Base-by-base conservation (phyloP, 2,329 filamentous ascomycete genomes). In the Tolypocladium tundrense region DNA sequence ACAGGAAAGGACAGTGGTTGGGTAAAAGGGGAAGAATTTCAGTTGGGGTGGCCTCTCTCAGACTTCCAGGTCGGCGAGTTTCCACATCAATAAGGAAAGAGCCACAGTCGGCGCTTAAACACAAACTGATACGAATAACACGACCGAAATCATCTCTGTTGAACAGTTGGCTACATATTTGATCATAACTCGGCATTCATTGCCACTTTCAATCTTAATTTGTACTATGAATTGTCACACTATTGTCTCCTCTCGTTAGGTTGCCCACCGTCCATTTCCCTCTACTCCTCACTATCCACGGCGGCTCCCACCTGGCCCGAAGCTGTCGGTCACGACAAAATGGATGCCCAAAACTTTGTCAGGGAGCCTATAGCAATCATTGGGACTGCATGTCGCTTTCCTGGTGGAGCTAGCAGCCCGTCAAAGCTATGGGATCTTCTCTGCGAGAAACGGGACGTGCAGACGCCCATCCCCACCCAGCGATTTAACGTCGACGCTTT, bases 301-400 rank as follows among this genome's bases (percentile, higher is more conserved):
- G 31, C 31, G 31, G 31, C 7, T 33, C 31, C 8, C 31, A 21
- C 9, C 41, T 21, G n/a, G 3, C n/a, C n/a, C 9, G 10, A 21
- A 19, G 2, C 9, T 21, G 10, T 21, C 11, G 3, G 5, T 8
- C 19, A 42, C 19, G 19, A 9, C 19, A 41, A 42, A 42, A 42
- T 42, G 41, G 41, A 42, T 42, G 7, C 41, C 19, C 41, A 42
- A 42, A 9, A 19, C 19, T 42, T 21, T 11, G 19, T 43, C 42
- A 43, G 27, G 11, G 43, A 48, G 24, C 43, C 43, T 11, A 16
- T 48, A 6, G 75, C 74, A 16, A 64, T 77, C 40, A 65, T 77
- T 48, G 74, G 75, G 45, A 70, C 56, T 31, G 71, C 65, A 2
- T 75, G 73, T 60, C 70, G 74, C 48, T 73, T 75, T 24, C 70